Evolutionary conservation across 2,329 filamentous ascomycete species (phyloP).

Genomic region (Lachnellula willkommii): DNA sequence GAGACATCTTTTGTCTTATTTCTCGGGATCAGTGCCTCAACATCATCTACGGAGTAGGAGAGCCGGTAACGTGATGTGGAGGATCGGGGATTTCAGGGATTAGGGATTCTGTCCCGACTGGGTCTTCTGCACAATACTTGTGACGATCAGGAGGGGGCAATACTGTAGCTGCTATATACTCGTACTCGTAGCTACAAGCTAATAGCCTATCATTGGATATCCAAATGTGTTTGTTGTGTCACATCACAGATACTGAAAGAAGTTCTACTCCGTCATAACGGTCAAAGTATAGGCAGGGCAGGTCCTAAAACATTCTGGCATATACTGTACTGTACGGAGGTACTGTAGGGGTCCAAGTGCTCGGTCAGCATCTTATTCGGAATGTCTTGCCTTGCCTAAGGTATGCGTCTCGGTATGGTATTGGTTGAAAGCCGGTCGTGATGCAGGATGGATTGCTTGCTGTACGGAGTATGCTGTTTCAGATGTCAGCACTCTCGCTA

Average conservation of each 20-base stretch:
- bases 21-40: not conserved
- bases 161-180: too few relatives aligned
- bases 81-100: not conserved
- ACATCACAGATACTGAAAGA: too few relatives aligned
- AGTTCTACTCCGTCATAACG: not conserved
- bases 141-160: too few relatives aligned
- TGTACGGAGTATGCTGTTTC: constrained; percentile 15
- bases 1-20: not conserved
- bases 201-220: too few relatives aligned
- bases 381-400: not conserved
- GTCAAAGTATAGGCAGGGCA: constrained; percentile 2
- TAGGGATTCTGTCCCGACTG: not conserved
- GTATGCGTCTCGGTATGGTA: constrained; percentile 3
- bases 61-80: not conserved
- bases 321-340: constrained; percentile 1
- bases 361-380: constrained; percentile 1
- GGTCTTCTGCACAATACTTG: not conserved
- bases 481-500: constrained; percentile 13
- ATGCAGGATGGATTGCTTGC: constrained; percentile 13
- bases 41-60: not conserved
- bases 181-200: too few relatives aligned
- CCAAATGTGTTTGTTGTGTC: too few relatives aligned
- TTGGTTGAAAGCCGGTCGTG: constrained; percentile 11
- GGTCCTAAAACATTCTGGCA: too few relatives aligned
- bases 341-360: constrained; percentile 8